Percentiles rank a stretch among this genome's conserved stretches.
Conservation (phyloP, 305 asterid genomes). For the Fraxinus baroniana region DNA sequence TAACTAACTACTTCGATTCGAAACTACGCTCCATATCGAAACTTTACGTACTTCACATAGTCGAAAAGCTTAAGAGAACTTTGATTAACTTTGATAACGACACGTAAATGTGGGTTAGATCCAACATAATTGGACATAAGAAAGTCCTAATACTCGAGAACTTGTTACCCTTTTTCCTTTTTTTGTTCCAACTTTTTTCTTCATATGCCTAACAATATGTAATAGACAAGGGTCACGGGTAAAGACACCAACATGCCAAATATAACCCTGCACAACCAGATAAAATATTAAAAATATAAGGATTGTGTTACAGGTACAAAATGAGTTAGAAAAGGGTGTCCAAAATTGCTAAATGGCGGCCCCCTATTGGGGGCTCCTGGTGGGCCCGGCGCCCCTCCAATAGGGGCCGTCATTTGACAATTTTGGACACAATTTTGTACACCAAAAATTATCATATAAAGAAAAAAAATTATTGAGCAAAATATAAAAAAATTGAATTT, state of each 20-base stretch:
- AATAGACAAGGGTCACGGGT: constrained; percentile 65
- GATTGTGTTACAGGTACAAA: too few species aligned
- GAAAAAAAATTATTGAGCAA: not conserved
- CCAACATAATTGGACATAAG: not conserved
- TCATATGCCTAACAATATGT: constrained; percentile 62
- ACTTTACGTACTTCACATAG: not conserved
- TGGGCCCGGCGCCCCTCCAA: too few species aligned
- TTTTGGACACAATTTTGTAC: too few species aligned
- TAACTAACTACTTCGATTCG: not conserved
- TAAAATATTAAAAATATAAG: not conserved
- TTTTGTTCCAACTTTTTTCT: not conserved
- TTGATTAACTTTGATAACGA: not conserved
- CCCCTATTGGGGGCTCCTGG: too few species aligned
- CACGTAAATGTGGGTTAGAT: not conserved
- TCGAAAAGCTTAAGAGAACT: not conserved
- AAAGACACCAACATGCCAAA: constrained; percentile 75
- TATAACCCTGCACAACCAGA: constrained; percentile 57
- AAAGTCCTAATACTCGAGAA: not conserved
- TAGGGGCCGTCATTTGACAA: too few species aligned
- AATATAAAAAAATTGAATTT: not conserved
- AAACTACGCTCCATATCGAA: not conserved
- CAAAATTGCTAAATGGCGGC: too few species aligned
- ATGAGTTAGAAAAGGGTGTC: too few species aligned
- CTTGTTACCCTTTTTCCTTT: not conserved
- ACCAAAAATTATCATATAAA: not conserved